A percentile compares a stretch with the other conserved stretches of the same genome.
phyloP scores from a whole-genome alignment of 1,139 yeast species.

The Saccharomycopsis phalli region DNA sequence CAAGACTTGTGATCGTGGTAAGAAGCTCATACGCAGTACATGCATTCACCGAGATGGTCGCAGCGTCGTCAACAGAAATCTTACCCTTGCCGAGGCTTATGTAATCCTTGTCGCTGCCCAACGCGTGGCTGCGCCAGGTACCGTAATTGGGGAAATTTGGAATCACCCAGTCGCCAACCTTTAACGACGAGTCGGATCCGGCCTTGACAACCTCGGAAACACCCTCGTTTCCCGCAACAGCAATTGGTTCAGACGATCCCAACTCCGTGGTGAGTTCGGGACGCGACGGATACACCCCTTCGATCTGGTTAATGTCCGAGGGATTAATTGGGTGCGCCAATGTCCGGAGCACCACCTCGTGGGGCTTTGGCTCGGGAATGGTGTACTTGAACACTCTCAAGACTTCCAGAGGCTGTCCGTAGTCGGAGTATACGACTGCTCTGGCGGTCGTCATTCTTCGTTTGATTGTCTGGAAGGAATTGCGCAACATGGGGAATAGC shows the following conservation, averaged over 20 bases:
- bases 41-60: conserved; percentile 87
- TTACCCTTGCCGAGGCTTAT: conserved; percentile 33
- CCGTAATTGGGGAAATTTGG: conserved; percentile 83
- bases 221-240: conserved; percentile 92
- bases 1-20: conserved; percentile 23
- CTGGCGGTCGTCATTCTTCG: conserved; percentile 34
- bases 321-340: conserved; percentile 92
- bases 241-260: conserved; percentile 53
- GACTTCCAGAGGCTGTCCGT: conserved; percentile 54
- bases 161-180: conserved; percentile 82
- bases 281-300: conserved; percentile 87
- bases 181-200: conserved; percentile 42
- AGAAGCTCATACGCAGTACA: conserved; percentile 81
- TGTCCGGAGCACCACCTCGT: conserved; percentile 30
- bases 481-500: background rate
- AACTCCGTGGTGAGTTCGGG: conserved; percentile 49
- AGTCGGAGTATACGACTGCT: conserved; percentile 47
- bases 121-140: conserved; percentile 87
- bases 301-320: conserved; percentile 81
- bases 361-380: conserved; percentile 38
- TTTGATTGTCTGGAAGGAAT: background rate
- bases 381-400: conserved; percentile 44
- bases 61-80: conserved; percentile 40
- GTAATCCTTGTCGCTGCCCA: conserved; percentile 42
- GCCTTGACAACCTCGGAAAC: conserved; percentile 71